Base-by-base conservation (phyloP, 495 filamentous ascomycete species). In the Pyronema omphalodes region DNA sequence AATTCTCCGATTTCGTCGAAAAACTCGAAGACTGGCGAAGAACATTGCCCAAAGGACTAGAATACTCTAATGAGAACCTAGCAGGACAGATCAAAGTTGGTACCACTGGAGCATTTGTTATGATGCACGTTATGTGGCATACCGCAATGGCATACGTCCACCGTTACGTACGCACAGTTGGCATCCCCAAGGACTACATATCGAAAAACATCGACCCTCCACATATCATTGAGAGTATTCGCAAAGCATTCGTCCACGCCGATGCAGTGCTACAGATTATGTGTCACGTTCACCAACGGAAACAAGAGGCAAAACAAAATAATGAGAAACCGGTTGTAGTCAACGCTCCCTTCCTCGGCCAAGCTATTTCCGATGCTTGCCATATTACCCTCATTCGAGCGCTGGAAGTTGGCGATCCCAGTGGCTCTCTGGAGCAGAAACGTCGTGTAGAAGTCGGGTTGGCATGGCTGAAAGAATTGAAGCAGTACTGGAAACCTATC, bases 41-140 rank as follows among this genome's bases (percentile, higher is more conserved):
- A 45, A 47, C 52, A 6, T 52, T 66, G 39, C 63, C 63, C 33
- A 18, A 7, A 12, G 62, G 62, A 35, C 55, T 66, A 37, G 47
- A 60, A 47, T 66, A 66, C 54, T 65, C 62, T 2, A 62, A 60
- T 34, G 62, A 66, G 54, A 66, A 66, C 44, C 56, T 66, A 56
- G 59, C 54, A n/a, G 62, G 56, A 6, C 63, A 66, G 23, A 65
- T 66, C 53, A 60, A 52, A 34, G 58, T 64, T 35, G 63, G 63
- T 23, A 66, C 63, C 12, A 59, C 56, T 19, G 63, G 63, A 23
- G 56, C 63, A 7, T 66, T 65, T 43, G 62, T 66, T 23, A 66
- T 60, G 34, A 66, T 66, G 63, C 63, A 66, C 43, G 62, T 65
- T 36, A 66, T 66, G 62, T 66, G 58, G 59, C 63, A 66, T 55